Percentiles rank a stretch among this genome's conserved stretches.
phyloP scores from a whole-genome alignment of 306 rosid genomes.

The Corylus heterophylla region DNA sequence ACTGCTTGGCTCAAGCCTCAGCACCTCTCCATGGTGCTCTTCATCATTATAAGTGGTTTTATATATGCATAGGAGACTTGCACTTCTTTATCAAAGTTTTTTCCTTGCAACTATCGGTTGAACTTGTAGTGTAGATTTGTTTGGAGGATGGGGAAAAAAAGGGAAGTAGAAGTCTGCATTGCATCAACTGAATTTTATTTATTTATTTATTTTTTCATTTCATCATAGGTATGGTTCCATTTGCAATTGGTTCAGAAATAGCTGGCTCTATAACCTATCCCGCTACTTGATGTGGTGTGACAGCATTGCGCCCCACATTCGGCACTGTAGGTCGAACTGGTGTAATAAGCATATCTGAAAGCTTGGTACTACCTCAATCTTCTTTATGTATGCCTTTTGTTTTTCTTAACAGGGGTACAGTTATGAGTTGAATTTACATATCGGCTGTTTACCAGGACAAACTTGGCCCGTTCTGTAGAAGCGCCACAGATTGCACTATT shows the following conservation, averaged over 20 bases:
- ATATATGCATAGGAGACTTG: background rate
- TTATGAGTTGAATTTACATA: conserved; percentile 22
- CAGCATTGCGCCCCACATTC: conserved; percentile 74
- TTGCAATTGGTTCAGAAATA: conserved; percentile 77
- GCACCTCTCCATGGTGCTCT: conserved; percentile 3
- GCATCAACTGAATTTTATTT: background rate
- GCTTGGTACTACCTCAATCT: conserved; percentile 49
- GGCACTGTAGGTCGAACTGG: conserved; percentile 76
- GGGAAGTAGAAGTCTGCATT: background rate
- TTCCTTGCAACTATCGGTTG: background rate
- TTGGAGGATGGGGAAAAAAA: background rate
- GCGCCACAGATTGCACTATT: conserved; percentile 64
- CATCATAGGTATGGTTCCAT: conserved; percentile 70
- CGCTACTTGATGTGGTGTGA: conserved; percentile 74
- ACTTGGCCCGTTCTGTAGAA: conserved; percentile 82
- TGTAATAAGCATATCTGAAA: conserved; percentile 85
- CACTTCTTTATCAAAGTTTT: background rate
- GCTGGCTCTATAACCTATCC: conserved; percentile 77
- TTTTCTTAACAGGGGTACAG: background rate
- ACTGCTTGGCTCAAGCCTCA: background rate
- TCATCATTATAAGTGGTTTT: conserved; percentile 10
- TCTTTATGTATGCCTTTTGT: conserved; percentile 3
- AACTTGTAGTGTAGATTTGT: background rate
- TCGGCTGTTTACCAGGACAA: conserved; percentile 55
- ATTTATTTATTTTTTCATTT: background rate